Conservation (phyloP, 495 filamentous ascomycete genomes). For the Margaritispora aquatica region DNA sequence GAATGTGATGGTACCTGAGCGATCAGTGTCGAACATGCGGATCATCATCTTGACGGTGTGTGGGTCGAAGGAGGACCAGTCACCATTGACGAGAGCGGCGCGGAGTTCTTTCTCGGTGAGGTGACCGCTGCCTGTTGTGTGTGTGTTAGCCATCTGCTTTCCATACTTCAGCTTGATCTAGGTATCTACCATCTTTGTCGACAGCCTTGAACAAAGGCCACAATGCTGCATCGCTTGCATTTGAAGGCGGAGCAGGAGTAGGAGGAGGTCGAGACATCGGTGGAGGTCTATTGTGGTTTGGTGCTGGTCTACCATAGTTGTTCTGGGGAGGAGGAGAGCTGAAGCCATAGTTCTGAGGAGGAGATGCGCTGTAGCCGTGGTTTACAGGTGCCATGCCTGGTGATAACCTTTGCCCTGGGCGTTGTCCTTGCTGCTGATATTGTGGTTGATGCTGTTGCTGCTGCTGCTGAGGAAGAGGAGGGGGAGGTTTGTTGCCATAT, state of each 20-base stretch:
- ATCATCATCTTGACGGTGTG: conserved; percentile 99
- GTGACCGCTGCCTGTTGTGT: conserved; percentile 57
- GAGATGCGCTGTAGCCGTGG: conserved; percentile 18
- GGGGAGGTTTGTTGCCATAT: conserved; percentile 29
- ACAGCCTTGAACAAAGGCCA: conserved; percentile 87
- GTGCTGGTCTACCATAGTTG: conserved; percentile 38
- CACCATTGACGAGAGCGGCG: conserved; percentile 90
- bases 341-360: conserved; percentile 20
- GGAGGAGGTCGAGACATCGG: conserved; percentile 29
- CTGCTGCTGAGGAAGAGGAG: conserved; percentile 21
- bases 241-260: conserved; percentile 56
- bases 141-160: not conserved
- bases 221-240: conserved; percentile 60
- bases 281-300: conserved; percentile 10
- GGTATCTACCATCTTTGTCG: conserved; percentile 61
- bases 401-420: conserved; percentile 10
- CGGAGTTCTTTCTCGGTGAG: conserved; percentile 85
- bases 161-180: not conserved
- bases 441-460: conserved; percentile 4
- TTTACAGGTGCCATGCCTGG: conserved; percentile 21
- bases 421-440: not conserved
- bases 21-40: conserved; percentile 92
- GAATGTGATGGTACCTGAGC: conserved; percentile 82
- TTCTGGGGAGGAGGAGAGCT: conserved; percentile 36
- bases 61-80: conserved; percentile 91